A percentile compares a stretch with the other conserved stretches of the same genome.
phyloP scores from a whole-genome alignment of 225 moss, liverwort and hornwort genomes.

The Bryum argenteum region DNA sequence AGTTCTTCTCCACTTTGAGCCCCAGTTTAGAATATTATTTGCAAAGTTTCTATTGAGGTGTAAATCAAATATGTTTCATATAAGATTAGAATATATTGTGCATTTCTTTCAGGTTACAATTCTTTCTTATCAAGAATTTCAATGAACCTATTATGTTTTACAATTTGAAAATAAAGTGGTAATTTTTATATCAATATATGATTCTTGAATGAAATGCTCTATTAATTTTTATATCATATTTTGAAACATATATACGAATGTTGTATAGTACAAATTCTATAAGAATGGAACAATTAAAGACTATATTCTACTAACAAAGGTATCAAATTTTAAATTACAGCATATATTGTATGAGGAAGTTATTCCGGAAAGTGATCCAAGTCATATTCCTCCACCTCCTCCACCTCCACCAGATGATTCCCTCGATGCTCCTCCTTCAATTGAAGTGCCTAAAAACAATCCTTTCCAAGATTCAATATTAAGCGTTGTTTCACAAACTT shows the following conservation, averaged over 20 bases:
- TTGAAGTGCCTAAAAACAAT: neutral
- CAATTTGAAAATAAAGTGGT: neutral
- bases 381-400: neutral
- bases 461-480: constrained; percentile 34
- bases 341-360: constrained; percentile 14
- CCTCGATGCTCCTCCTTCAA: neutral
- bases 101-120: constrained; percentile 22
- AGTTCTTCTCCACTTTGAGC: constrained; percentile 27
- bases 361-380: neutral
- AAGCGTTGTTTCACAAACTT: constrained; percentile 20
- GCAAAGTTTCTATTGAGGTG: constrained; percentile 36
- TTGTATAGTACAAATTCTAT: too few species aligned
- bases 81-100: constrained; percentile 22
- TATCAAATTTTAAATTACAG: neutral
- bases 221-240: too few species aligned
- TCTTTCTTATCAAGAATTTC: accelerated
- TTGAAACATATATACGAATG: too few species aligned
- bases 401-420: neutral
- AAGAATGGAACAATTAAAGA: too few species aligned
- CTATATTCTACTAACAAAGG: too few species aligned
- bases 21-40: constrained; percentile 27
- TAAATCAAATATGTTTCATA: constrained; percentile 29
- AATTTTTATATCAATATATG: too few species aligned
- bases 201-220: too few species aligned
- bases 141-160: accelerated